A percentile compares a stretch with the other conserved stretches of the same genome.
These are phyloP conservation scores for Aspergillus leporis DNA, from an alignment of 495 filamentous ascomycete genomes.

Conservation along the genomic window DNA sequence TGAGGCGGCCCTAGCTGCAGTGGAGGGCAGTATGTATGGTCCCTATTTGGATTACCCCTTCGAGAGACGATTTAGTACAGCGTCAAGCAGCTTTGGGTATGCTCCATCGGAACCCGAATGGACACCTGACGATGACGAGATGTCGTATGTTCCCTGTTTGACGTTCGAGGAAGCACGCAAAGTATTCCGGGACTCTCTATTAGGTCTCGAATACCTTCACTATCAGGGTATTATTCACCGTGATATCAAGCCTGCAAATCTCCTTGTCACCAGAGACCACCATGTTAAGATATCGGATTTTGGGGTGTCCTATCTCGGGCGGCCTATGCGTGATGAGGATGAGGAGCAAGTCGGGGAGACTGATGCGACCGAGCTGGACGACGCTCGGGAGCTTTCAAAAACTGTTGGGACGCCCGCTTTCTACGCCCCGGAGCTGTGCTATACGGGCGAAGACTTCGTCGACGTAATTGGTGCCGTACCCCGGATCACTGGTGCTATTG, in stretches of 20 bases:
- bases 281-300: constrained; percentile 99
- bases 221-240: constrained; percentile 96
- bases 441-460: constrained; percentile 58
- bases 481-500: constrained; percentile 73
- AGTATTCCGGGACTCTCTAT: constrained; percentile 88
- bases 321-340: constrained; percentile 74
- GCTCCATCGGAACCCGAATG: constrained; percentile 58
- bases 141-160: constrained; percentile 86
- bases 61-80: constrained; percentile 49
- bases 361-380: constrained; percentile 80
- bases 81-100: constrained; percentile 51
- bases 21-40: constrained; percentile 78
- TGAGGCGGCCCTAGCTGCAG: constrained; percentile 49
- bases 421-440: constrained; percentile 97
- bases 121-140: constrained; percentile 67
- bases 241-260: constrained; percentile 98
- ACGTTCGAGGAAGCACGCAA: constrained; percentile 81
- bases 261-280: constrained; percentile 81
- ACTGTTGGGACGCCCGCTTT: constrained; percentile 97
- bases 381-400: constrained; percentile 92
- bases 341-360: constrained; percentile 80
- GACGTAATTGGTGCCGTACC: constrained; percentile 43
- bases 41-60: constrained; percentile 59
- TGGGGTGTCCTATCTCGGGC: constrained; percentile 93
- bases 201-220: constrained; percentile 93